These are phyloP conservation scores for Boletus insuetus DNA, from an alignment of 768 basidiomycete genomes.

Conservation along the genomic window DNA sequence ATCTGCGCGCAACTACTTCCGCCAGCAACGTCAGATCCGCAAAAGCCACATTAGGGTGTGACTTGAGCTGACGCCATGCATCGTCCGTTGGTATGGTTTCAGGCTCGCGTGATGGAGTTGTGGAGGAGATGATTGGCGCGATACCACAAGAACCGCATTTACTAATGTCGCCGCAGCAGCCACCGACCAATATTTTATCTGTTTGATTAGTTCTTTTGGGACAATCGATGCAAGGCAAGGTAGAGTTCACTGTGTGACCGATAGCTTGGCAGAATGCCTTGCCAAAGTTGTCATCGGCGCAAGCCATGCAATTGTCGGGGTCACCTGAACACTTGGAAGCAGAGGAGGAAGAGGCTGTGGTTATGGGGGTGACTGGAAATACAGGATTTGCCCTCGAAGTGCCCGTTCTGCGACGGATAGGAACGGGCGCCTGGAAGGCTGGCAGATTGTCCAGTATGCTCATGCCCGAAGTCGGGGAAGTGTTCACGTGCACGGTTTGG, in stretches of 20 bases:
- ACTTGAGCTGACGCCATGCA: conserved; percentile 82
- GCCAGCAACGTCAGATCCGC: conserved; percentile 81
- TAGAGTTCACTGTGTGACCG: conserved; percentile 54
- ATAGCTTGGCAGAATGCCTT: conserved; percentile 85
- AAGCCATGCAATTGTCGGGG: conserved; percentile 81
- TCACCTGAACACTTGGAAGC: conserved; percentile 72
- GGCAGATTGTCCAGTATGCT: conserved; percentile 78
- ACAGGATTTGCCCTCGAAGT: conserved; percentile 43
- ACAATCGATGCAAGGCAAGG: conserved; percentile 53
- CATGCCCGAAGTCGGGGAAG: conserved; percentile 29
- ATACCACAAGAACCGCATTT: conserved; percentile 32
- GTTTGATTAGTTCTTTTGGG: conserved; percentile 38
- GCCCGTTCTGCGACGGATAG: conserved; percentile 60
- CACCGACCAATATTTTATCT: conserved; percentile 27
- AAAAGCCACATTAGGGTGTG: conserved; percentile 85
- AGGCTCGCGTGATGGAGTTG: conserved; percentile 17
- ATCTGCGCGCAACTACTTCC: conserved; percentile 82
- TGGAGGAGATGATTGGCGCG: conserved; percentile 28
- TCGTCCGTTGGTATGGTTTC: conserved; percentile 76
- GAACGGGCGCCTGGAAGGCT: conserved; percentile 78
- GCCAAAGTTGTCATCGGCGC: conserved; percentile 82
- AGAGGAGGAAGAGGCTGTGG: conserved; percentile 29
- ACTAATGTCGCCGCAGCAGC: conserved; percentile 39
- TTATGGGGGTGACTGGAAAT: conserved; percentile 47
- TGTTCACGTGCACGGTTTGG: conserved; percentile 27